Base-by-base conservation (phyloP, 2,329 filamentous ascomycete species). In the Claviceps capensis region DNA sequence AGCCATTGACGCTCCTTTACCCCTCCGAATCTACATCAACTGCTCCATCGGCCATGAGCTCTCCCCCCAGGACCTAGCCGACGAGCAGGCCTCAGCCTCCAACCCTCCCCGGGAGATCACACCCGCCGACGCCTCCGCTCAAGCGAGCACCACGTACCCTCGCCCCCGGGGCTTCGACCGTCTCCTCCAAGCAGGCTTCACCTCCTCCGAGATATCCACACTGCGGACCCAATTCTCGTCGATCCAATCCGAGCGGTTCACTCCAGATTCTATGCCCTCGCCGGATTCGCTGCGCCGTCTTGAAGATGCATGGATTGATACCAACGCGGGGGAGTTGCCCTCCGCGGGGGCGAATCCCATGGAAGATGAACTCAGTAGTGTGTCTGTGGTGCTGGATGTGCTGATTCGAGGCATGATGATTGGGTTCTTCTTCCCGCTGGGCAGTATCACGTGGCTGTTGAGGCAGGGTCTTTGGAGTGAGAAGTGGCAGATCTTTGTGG, bases 361-460 rank as follows among this genome's bases (percentile, higher is more conserved):
- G 16, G 74, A 74, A 57, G 71, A 76, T 37, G 72, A 73, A 26
- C 72, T 74, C 3, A 74, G 76, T 40, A 75, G 73, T 26, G 72
- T 78, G 52, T 67, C 72, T 16, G 62, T 68, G 1, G 69, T 86
- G 11, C 71, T 95, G 45, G 91, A 97, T 62, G 84, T 94, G 61
- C 80, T 96, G 72, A 75, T 97, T 53, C 86, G 84, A 69, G 93
- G 90, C 4, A 88, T 93, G 66, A 72, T 94, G 54, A 86, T 93
- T 61, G 93, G 93, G 0, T 98, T 97, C 72, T 86, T 98, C 65
- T 97, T 91, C 81, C 93, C 93, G 4, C 68, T 97, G 9, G 91
- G 88, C 0, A 89, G 87, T 61, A 72, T 91, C 52, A 82, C 85
- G 50, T 96, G 90, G 88, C 72, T 94, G 48, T 77, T 91, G 57